Conservation (phyloP, 148 eudicot genomes). For the Pharnaceum exiguum region DNA sequence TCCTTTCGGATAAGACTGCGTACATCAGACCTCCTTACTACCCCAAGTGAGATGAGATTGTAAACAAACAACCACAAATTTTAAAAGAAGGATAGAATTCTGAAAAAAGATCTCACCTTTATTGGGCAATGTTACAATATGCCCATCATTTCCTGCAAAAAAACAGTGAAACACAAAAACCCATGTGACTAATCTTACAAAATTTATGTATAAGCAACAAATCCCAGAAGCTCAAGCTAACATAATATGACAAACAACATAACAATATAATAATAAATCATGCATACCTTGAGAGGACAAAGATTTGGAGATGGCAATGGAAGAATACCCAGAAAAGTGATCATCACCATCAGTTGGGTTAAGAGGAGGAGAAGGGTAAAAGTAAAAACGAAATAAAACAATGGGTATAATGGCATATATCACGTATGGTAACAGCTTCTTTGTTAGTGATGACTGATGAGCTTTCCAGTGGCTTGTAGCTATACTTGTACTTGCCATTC, state of each 20-base stretch:
- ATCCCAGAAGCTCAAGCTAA: background rate
- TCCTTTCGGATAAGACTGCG: too few relatives aligned
- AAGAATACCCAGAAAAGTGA: background rate
- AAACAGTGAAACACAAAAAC: too few relatives aligned
- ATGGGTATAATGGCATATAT: conserved; percentile 49
- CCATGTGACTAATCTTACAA: too few relatives aligned
- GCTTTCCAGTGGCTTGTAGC: conserved; percentile 17
- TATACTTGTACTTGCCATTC: background rate
- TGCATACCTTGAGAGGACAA: conserved; percentile 6
- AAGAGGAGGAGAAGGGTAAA: conserved; percentile 33
- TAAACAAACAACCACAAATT: background rate
- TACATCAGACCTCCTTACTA: too few relatives aligned
- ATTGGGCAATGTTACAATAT: background rate
- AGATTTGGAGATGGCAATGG: conserved; percentile 11
- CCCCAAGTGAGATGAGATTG: too few relatives aligned
- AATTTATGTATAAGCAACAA: too few relatives aligned
- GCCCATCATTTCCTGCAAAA: too few relatives aligned
- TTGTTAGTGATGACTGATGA: conserved; percentile 32
- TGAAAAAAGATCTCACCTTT: conserved; percentile 5
- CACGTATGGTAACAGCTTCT: conserved; percentile 41
- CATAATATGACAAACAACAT: background rate
- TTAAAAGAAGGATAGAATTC: background rate
- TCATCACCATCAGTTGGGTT: conserved; percentile 19
- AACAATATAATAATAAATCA: background rate
- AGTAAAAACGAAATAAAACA: conserved; percentile 42